phyloP scores from a whole-genome alignment of 2,329 filamentous ascomycete species.

The Incumbomyces delicatus region DNA sequence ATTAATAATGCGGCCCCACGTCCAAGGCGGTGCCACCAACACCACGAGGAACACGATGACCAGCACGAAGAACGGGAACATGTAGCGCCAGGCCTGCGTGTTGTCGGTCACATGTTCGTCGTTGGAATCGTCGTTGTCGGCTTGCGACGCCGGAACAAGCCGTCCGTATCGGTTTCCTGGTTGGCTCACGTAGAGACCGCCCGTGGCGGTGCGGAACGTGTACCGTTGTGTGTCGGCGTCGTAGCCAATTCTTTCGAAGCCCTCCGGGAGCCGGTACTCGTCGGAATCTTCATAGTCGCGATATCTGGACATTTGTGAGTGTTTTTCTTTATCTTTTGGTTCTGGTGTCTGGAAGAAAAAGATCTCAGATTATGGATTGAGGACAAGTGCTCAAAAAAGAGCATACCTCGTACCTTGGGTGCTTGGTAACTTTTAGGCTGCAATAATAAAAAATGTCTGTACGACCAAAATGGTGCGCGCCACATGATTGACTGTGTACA shows the following conservation, averaged over 20 bases:
- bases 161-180: conserved; percentile 42
- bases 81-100: neutral
- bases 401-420: too few species aligned
- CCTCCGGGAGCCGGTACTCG: conserved; percentile 40
- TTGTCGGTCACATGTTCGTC: conserved; percentile 1
- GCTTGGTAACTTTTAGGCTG: too few species aligned
- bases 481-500: too few species aligned
- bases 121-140: neutral
- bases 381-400: too few species aligned
- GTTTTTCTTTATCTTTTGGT: too few species aligned
- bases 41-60: conserved; percentile 4
- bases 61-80: neutral
- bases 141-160: neutral
- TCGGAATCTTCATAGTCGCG: conserved; percentile 2
- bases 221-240: conserved; percentile 47
- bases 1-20: too few species aligned
- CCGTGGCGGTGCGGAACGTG: conserved; percentile 38
- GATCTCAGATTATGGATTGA: too few species aligned
- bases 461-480: too few species aligned
- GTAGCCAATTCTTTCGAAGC: conserved; percentile 47
- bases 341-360: too few species aligned
- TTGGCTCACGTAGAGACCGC: conserved; percentile 42
- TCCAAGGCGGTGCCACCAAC: conserved; percentile 29
- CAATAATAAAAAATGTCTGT: too few species aligned
- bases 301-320: conserved; percentile 2